phyloP scores from a whole-genome alignment of 768 basidiomycete species.

The Tulasnella sp. region DNA sequence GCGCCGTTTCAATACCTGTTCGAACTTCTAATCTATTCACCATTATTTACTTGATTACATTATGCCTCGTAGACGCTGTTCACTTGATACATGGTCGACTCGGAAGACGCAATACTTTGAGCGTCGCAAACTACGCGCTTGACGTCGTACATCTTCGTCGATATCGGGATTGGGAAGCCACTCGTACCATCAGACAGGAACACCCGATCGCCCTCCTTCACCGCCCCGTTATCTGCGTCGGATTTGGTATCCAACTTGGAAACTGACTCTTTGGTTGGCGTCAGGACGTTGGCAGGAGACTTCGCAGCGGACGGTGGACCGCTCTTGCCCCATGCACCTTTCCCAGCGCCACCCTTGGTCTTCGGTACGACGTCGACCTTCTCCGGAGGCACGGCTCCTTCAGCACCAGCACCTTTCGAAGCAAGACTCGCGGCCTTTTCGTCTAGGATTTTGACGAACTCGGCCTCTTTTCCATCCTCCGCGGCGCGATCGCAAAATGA shows the following conservation, averaged over 20 bases:
- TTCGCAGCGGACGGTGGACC: constrained; percentile 29
- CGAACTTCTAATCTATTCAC: too few relatives aligned
- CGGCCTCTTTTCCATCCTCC: constrained; percentile 57
- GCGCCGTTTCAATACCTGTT: too few relatives aligned
- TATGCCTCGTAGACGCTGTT: too few relatives aligned
- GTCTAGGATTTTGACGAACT: constrained; percentile 96
- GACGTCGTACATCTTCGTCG: constrained; percentile 66
- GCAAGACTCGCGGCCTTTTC: constrained; percentile 69
- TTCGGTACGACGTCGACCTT: constrained; percentile 34
- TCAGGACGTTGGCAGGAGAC: constrained; percentile 23
- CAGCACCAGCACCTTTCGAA: constrained; percentile 63
- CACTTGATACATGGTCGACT: too few relatives aligned
- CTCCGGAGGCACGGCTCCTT: constrained; percentile 41
- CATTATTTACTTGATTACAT: too few relatives aligned
- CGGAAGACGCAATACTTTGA: constrained; percentile 48
- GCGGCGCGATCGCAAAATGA: constrained; percentile 71
- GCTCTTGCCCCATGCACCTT: constrained; percentile 44
- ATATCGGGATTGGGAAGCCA: constrained; percentile 46
- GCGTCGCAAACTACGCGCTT: constrained; percentile 61
- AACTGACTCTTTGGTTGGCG: constrained; percentile 28
- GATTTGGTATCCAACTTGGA: constrained; percentile 16
- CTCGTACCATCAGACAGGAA: constrained; percentile 42
- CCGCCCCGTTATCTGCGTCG: constrained; percentile 20
- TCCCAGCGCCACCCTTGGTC: constrained; percentile 40
- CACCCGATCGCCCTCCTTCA: constrained; percentile 8